Evolutionary conservation across 805 yeast species (phyloP), one percentile per base, ranked within the genome.

Genomic region (Nakazawaea holstii): DNA sequence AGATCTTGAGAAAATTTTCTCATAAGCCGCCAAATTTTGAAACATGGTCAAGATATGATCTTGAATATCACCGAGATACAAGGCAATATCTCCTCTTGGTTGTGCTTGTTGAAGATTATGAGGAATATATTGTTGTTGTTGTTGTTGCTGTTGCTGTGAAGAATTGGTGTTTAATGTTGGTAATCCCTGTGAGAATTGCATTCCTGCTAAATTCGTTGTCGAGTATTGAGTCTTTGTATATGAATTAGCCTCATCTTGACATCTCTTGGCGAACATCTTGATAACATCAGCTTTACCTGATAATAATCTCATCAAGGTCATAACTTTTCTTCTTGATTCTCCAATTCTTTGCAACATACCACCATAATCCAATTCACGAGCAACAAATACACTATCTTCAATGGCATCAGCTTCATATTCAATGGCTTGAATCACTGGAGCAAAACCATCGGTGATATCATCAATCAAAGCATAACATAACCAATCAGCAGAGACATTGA

Each of bases 1-100:
- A 1, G 95, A 84, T 55, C 97, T 77, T 39, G 95, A 82, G 61
- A 92, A 85, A 58, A 92, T 92, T 74, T 91, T 91, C 62, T 92
- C 99, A 61, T 89, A 91, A 3, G 95, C 87, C 38, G 84, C 66
- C 61, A 92, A 74, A 59, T 89, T 91, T 68, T 90, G 97, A 66
- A 81, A 86, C 97, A 92, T 92, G 14, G 98, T 92, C 49, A 91
- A 82, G 59, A 92, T 86, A 77, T 91, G 98, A 74, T 91, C 97
- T 68, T 90, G 97, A 61, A 91, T 91, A 79, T 91, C 98, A 49
- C 97, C 97, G 52, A 91, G 68, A 64, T 88, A 92, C 53, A 91
- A 72, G 0, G 95, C 96, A 66, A 91, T 91, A 58, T 92, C 97
- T 27, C 86, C 92, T 58, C 95, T 76, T 44, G 97, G 96, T 56